A percentile compares a stretch with the other conserved stretches of the same genome.
Conservation (phyloP, 441 rosid genomes). For the Aquilaria agallochum region DNA sequence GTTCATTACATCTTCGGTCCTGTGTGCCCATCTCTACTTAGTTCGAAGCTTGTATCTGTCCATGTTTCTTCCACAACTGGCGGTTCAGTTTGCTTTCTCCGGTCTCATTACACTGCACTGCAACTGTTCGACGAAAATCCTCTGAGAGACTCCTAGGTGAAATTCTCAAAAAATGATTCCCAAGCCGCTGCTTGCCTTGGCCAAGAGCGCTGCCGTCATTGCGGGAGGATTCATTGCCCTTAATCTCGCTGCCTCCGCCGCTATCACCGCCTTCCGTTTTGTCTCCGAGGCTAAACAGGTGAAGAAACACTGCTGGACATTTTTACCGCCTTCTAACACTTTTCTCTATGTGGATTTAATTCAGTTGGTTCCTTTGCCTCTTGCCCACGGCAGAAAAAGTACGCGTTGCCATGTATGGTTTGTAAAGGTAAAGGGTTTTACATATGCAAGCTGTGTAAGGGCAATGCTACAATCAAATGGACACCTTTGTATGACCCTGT, state of each 20-base stretch:
- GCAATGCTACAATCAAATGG: constrained; percentile 67
- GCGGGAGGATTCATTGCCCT: constrained; percentile 52
- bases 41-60: no score
- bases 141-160: constrained; percentile 13
- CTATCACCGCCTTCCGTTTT: constrained; percentile 41
- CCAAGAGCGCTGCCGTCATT: constrained; percentile 33
- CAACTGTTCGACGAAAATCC: constrained; percentile 48
- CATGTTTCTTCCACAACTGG: no score
- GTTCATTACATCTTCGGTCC: no score
- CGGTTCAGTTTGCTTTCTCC: no score
- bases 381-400: constrained; percentile 29
- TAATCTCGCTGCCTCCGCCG: constrained; percentile 43
- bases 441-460: constrained; percentile 78
- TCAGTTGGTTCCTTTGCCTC: neutral
- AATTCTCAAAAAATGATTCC: constrained; percentile 39
- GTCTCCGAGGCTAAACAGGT: constrained; percentile 49
- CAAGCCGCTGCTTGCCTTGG: constrained; percentile 40
- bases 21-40: no score
- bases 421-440: constrained; percentile 89
- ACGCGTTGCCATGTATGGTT: constrained; percentile 42
- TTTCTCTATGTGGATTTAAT: neutral
- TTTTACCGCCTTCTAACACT: neutral
- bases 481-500: constrained; percentile 83
- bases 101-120: constrained; percentile 7
- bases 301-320: neutral